Evolutionary conservation across 331 rosid species (phyloP), one percentile per base, ranked within the genome.

Genomic region (Erythrophleum ivorense): DNA sequence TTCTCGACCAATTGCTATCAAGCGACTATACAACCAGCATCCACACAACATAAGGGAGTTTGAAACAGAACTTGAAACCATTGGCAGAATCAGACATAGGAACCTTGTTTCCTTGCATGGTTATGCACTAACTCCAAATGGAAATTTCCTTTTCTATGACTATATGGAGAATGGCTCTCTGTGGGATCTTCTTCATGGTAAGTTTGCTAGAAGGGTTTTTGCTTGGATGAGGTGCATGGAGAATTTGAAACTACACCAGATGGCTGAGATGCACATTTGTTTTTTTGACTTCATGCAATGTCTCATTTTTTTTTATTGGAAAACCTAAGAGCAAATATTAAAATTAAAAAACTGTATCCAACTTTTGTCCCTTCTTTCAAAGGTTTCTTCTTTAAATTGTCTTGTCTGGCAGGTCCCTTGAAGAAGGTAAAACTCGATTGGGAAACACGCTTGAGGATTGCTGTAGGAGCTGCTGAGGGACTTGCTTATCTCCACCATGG

Each of bases 181-280:
- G 0, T 95, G 99, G 97, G 99, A 95, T 88, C 88, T 95, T 82
- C 98, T 95, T 67, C 99, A 95, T 52, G 97, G 99, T 95, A 70
- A 75, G 78, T 63, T 10, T 60, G 3, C 65, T 38, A 4, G 19
- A 24, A 12, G 13, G 18, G 8, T 29, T 57, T 57, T 67, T 2
- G 15, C 36, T 62, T 14, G 0, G 7, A 9, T 46, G 3, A 5
- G 38, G 8, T 36, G 12, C 11, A 12, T 14, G 60, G 46, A 18
- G 36, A 9, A n/a, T 18, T 12, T 38, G 33, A 33, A 41, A 11
- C 29, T 11, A 41, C 9, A 6, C 31, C 3, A 6, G 3, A 53
- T 54, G 29, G 29, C 0, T 24, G 29, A 11, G 12, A 29, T 33
- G 36, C 33, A 15, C 6, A 24, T 24, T 24, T 24, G 29, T 24